A percentile compares a stretch with the other conserved stretches of the same genome.
Evolutionary conservation across 371 early-diverging fungal species (phyloP).

Genomic region (Funneliformis caledonium): DNA sequence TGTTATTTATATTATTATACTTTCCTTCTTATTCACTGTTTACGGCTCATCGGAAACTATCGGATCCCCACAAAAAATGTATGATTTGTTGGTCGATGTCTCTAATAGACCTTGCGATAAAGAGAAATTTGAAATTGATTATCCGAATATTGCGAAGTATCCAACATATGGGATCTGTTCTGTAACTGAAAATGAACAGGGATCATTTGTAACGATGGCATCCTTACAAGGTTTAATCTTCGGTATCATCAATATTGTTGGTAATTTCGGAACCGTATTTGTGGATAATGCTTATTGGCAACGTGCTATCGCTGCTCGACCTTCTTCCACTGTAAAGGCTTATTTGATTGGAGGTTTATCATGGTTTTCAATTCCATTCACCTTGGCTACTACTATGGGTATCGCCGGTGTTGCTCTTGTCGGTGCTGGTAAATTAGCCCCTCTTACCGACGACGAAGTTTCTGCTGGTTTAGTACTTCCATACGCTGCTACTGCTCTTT

Average conservation of each 20-base stretch:
- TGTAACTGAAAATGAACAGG: constrained; percentile 63
- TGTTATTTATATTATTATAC: constrained; percentile 67
- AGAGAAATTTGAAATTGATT: no score
- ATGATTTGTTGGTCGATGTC: constrained; percentile 60
- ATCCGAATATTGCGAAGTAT: no score
- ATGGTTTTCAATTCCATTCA: constrained; percentile 78
- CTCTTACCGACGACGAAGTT: constrained; percentile 50
- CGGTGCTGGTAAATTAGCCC: constrained; percentile 50
- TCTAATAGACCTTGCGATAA: constrained; percentile 42
- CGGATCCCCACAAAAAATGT: constrained; percentile 69
- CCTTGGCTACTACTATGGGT: constrained; percentile 72
- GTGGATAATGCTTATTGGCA: constrained; percentile 76
- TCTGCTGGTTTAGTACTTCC: constrained; percentile 70
- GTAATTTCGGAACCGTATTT: constrained; percentile 78
- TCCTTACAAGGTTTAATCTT: constrained; percentile 67
- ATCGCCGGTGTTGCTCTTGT: constrained; percentile 68
- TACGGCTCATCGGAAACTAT: constrained; percentile 63
- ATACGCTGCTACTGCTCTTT: constrained; percentile 63
- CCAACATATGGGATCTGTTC: constrained; percentile 42
- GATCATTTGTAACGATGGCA: constrained; percentile 69
- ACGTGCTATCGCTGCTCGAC: constrained; percentile 71
- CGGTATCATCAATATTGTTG: constrained; percentile 74
- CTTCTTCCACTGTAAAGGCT: constrained; percentile 68
- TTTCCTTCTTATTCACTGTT: constrained; percentile 68
- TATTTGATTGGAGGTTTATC: constrained; percentile 71